Base-by-base conservation (phyloP, 108 stramenopile species). In the Cylindrotheca closterium region DNA sequence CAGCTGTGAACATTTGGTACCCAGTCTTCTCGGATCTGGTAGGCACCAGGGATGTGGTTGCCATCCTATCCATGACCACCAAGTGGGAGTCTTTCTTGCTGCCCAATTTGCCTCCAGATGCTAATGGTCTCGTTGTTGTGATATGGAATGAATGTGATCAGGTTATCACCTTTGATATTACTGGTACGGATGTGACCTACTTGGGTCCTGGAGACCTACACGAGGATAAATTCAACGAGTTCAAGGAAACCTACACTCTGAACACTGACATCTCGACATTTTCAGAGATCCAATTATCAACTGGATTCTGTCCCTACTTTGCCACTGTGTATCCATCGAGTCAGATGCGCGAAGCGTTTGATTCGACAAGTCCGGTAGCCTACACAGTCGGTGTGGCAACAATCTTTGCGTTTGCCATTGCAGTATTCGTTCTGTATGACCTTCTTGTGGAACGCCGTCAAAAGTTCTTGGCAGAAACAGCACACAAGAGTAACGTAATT, bases 201-300 rank as follows among this genome's bases (percentile, higher is more conserved):
- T 21, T 86, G 30, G 85, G 85, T 5, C 60, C 49, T 33, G 85
- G 85, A 18, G 81, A 82, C 54, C 28, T 63, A 17, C 81, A 83
- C 51, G 77, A 86, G 37, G 18, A 32, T 24, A 74, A 56, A 3
- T 80, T 55, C 55, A 30, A 55, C 42, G 45, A 60, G n/a, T n/a
- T n/a, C n/a, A n/a, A n/a, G n/a, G n/a, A 21, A 12, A 21, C 7
- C 7, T 51, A 51, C 51, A 21, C 10, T 7, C 12, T 21, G n/a
- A 51, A 51, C 51, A 8, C 17, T 12, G n/a, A n/a, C n/a, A n/a
- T n/a, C n/a, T n/a, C n/a, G n/a, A n/a, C n/a, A n/a, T n/a, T n/a
- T n/a, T n/a, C n/a, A n/a, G n/a, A n/a, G n/a, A n/a, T n/a, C n/a
- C n/a, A n/a, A n/a, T n/a, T n/a, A n/a, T n/a, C n/a, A n/a, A n/a